Base-by-base conservation (phyloP, 441 rosid species). In the Mallotus japonicus region DNA sequence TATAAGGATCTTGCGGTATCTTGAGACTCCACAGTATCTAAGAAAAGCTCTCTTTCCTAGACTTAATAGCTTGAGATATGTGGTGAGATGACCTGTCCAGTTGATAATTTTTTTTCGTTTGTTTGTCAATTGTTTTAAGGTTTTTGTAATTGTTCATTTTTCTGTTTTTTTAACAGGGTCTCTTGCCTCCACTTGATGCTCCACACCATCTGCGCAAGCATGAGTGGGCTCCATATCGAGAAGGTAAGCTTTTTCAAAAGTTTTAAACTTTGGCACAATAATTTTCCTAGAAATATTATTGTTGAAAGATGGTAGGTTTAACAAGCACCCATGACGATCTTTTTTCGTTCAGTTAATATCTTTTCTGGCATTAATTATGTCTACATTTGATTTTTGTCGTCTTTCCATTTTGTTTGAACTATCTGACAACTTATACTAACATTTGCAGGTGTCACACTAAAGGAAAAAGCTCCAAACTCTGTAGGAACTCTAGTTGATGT, bases 101-200 rank as follows among this genome's bases (percentile, higher is more conserved):
- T 11, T 58, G 8, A 28, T 37, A 12, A 1, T n/a, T 70, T 71
- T 9, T 10, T 7, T 42, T 63, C n/a, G 55, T 72, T 62, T n/a
- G 68, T 62, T 51, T 72, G 63, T 57, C 49, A 54, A 46, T 54
- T 69, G 28, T 66, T 64, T 73, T 42, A 64, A 67, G 16, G 6
- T 60, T 42, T 47, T 47, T 32, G 44, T 53, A 10, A 22, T 55
- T 62, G n/a, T 61, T 40, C 54, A 54, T 7, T 50, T 70, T 6
- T 22, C 55, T 66, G 20, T 28, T 28, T 11, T 11, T 73, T 68
- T 68, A 14, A 32, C 73, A 93, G 98, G 99, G 98, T 65, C 79
- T 95, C 89, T 82, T 93, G 84, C 99, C 98, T 13, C 98, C 98
- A 9, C 91, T 95, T 79, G 98, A 95, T 86, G 98, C 98, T 77